phyloP scores from a whole-genome alignment of 176 grass and related monocot genomes.

The Musa itinerans region DNA sequence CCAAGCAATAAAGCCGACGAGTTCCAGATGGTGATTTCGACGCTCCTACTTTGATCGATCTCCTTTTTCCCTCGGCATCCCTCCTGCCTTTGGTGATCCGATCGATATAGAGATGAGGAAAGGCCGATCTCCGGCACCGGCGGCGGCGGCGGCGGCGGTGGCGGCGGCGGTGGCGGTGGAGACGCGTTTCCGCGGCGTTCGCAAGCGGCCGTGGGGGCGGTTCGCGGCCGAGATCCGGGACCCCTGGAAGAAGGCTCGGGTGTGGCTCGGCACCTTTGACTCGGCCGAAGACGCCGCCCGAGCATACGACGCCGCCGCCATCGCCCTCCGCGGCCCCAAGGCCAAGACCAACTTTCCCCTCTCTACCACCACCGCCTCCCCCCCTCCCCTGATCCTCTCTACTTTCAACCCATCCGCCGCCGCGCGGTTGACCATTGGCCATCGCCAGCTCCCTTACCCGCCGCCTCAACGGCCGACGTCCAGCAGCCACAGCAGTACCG shows the following conservation, averaged over 20 bases:
- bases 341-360: background rate
- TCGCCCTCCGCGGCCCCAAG: background rate
- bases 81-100: background rate
- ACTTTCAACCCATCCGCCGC: background rate
- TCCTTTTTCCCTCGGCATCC: background rate
- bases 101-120: background rate
- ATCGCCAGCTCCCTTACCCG: slow-evolving; percentile 25
- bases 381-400: background rate
- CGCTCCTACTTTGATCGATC: background rate
- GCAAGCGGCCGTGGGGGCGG: slow-evolving; percentile 82
- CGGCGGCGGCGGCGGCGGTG: slow-evolving; percentile 24
- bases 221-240: slow-evolving; percentile 93
- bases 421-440: background rate
- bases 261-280: slow-evolving; percentile 26
- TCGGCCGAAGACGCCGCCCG: background rate
- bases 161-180: slow-evolving; percentile 21
- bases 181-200: slow-evolving; percentile 66
- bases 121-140: background rate
- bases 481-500: slow-evolving; percentile 44
- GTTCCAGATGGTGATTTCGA: background rate
- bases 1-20: background rate
- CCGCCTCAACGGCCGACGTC: slow-evolving; percentile 1
- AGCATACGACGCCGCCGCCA: slow-evolving; percentile 1
- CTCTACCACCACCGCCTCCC: background rate
- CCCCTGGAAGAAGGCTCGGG: slow-evolving; percentile 57